phyloP scores from a whole-genome alignment of 352 stramenopile species.

The Globisporangium lucens region DNA sequence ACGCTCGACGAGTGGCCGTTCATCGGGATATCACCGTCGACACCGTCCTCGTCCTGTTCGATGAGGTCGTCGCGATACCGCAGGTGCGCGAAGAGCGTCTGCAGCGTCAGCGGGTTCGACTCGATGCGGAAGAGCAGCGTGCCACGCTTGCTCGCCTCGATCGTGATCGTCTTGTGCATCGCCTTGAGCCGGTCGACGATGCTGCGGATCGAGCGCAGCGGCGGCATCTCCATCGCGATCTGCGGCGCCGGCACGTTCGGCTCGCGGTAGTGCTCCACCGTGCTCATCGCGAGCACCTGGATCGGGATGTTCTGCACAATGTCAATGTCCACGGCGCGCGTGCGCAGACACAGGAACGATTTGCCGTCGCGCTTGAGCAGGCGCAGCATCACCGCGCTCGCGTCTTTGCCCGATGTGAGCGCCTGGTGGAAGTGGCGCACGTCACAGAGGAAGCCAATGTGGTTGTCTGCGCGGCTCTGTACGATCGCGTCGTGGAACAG shows the following conservation, averaged over 20 bases:
- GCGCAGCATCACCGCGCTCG: constrained; percentile 75
- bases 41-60: constrained; percentile 34
- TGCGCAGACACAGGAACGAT: constrained; percentile 75
- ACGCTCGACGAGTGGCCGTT: constrained; percentile 43
- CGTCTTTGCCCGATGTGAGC: constrained; percentile 71
- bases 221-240: constrained; percentile 81
- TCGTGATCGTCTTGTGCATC: constrained; percentile 73
- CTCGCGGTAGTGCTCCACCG: constrained; percentile 68
- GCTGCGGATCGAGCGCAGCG: constrained; percentile 54
- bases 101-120: constrained; percentile 59
- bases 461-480: constrained; percentile 71
- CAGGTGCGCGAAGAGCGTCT: constrained; percentile 78
- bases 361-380: constrained; percentile 74
- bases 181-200: constrained; percentile 71
- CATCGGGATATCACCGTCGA: constrained; percentile 17
- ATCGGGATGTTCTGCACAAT: constrained; percentile 86
- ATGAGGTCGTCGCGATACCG: constrained; percentile 73
- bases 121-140: constrained; percentile 74
- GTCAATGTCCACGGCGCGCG: constrained; percentile 75
- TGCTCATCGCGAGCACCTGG: constrained; percentile 71
- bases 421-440: constrained; percentile 73
- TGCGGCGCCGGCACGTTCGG: constrained; percentile 73
- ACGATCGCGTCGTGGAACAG: constrained; percentile 75
- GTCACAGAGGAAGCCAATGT: constrained; percentile 79
- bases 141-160: constrained; percentile 68